A percentile compares a stretch with the other conserved stretches of the same genome.
Conservation (phyloP, 495 filamentous ascomycete genomes). For the Daldinia grandis region DNA sequence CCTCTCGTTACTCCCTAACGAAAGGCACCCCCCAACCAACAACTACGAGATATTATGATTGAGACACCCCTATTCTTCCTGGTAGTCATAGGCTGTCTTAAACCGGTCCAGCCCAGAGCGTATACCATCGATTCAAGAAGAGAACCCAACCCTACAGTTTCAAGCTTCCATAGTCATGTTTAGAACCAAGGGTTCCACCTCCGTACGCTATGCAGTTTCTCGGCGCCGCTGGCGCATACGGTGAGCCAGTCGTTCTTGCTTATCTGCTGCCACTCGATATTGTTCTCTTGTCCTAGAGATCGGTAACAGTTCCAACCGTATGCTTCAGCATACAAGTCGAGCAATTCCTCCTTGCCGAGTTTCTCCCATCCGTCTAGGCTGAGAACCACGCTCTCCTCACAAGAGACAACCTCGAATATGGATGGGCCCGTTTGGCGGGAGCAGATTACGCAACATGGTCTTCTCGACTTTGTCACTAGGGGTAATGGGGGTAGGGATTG, state of each 20-base stretch:
- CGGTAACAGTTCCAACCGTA: constrained; percentile 38
- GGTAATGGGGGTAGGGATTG: constrained; percentile 16
- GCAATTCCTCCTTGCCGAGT: constrained; percentile 21
- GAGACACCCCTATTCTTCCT: not conserved
- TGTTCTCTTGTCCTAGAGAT: constrained; percentile 30
- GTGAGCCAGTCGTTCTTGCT: constrained; percentile 40
- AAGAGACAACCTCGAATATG: constrained; percentile 37
- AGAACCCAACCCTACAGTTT: not conserved
- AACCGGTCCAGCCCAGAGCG: not conserved
- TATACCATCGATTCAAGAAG: not conserved
- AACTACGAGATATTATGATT: not conserved
- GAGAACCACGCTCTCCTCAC: constrained; percentile 37
- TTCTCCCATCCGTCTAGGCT: constrained; percentile 33
- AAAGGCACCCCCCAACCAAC: not conserved
- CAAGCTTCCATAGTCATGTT: not conserved
- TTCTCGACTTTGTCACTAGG: constrained; percentile 9
- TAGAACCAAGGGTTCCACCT: constrained; percentile 38
- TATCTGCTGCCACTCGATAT: constrained; percentile 28
- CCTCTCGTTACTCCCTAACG: not conserved
- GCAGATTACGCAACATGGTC: constrained; percentile 32
- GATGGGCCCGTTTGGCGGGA: constrained; percentile 31
- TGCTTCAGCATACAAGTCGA: constrained; percentile 35
- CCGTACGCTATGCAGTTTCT: constrained; percentile 28
- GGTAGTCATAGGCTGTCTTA: not conserved
- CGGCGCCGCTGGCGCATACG: constrained; percentile 20